phyloP scores from a whole-genome alignment of 2,329 filamentous ascomycete genomes.

The Verruconis gallopava region DNA sequence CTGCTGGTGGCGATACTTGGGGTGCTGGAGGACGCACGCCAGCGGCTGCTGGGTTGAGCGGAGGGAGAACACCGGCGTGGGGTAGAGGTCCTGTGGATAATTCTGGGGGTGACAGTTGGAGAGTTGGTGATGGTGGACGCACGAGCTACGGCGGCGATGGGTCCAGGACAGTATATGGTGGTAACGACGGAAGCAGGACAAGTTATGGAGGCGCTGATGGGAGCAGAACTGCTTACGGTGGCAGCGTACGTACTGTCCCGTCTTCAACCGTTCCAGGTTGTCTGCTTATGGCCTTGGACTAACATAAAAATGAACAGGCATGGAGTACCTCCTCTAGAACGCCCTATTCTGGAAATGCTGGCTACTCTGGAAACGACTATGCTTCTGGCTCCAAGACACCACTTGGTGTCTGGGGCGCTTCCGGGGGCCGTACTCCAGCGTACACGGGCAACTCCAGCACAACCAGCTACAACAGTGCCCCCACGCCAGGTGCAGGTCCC shows the following conservation, averaged over 20 bases:
- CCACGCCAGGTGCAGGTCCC: constrained; percentile 32
- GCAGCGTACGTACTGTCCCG: constrained; percentile 29
- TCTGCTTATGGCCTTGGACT: constrained; percentile 11
- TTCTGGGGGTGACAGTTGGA: constrained; percentile 22
- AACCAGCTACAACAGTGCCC: constrained; percentile 42
- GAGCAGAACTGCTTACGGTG: constrained; percentile 37
- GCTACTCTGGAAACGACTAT: constrained; percentile 45
- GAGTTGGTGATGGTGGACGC: constrained; percentile 20
- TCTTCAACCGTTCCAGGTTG: constrained; percentile 17
- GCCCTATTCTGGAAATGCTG: constrained; percentile 60
- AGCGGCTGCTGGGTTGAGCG: constrained; percentile 27
- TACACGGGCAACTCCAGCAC: constrained; percentile 17
- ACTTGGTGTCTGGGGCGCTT: constrained; percentile 24
- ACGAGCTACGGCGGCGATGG: constrained; percentile 27
- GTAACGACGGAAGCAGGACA: constrained; percentile 53
- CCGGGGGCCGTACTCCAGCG: constrained; percentile 7
- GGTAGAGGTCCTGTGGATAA: constrained; percentile 12
- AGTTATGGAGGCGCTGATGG: constrained; percentile 50
- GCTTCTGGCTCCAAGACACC: constrained; percentile 66
- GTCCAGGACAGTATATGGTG: constrained; percentile 31
- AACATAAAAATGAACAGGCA: constrained; percentile 7
- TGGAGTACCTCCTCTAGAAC: constrained; percentile 26
- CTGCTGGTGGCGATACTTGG: constrained; percentile 18
- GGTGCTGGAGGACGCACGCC: constrained; percentile 44
- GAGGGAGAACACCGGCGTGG: constrained; percentile 10